Evolutionary conservation across 176 grass and related monocot species (phyloP).

Genomic region (Lolium multiflorum): DNA sequence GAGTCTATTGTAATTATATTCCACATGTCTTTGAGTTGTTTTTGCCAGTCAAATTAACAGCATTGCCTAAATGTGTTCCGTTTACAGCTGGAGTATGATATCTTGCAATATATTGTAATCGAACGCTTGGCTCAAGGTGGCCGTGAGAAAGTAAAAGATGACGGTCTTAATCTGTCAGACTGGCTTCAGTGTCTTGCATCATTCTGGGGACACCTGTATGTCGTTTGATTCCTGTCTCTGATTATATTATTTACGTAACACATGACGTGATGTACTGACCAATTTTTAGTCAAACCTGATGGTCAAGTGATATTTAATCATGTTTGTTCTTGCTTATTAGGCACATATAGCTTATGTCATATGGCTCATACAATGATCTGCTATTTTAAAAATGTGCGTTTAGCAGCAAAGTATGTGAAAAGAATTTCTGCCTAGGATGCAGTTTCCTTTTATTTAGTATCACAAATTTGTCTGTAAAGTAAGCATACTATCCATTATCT

Average conservation of each 20-base stretch:
- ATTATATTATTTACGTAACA: slow-evolving; percentile 24
- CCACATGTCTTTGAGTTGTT: slow-evolving; percentile 18
- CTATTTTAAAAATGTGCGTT: slow-evolving; percentile 15
- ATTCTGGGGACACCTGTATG: slow-evolving; percentile 99
- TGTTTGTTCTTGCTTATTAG: slow-evolving; percentile 18
- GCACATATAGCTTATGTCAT: neutral
- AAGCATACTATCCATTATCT: slow-evolving; percentile 16
- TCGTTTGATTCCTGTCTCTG: slow-evolving; percentile 24
- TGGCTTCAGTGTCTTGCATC: slow-evolving; percentile 99
- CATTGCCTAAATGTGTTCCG: slow-evolving; percentile 37
- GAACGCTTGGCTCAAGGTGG: slow-evolving; percentile 95
- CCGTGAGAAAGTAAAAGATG: slow-evolving; percentile 98
- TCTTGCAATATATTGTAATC: slow-evolving; percentile 98
- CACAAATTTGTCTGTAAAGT: slow-evolving; percentile 7
- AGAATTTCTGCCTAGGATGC: neutral
- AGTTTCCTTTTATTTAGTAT: neutral
- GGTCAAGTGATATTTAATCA: neutral
- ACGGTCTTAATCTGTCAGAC: slow-evolving; percentile 96
- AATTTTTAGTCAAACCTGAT: slow-evolving; percentile 26
- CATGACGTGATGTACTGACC: neutral
- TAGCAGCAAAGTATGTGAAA: slow-evolving; percentile 17
- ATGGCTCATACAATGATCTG: neutral
- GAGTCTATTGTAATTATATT: slow-evolving; percentile 31
- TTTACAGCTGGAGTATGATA: slow-evolving; percentile 97
- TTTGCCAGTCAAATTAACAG: slow-evolving; percentile 11